Conservation (phyloP, 805 yeast genomes). For the Kazachstania bromeliacearum region DNA sequence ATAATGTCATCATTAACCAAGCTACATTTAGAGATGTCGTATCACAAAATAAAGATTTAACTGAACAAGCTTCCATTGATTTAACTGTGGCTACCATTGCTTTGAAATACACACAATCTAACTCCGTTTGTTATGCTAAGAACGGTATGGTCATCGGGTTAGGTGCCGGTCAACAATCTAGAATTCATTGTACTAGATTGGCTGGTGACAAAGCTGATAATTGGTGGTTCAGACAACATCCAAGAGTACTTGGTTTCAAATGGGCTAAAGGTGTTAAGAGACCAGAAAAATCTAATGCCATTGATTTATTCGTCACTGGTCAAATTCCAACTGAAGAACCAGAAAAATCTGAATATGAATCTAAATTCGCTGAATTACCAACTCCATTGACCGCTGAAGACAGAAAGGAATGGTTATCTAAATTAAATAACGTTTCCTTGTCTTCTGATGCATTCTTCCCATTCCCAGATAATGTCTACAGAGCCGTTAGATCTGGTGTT, state of each 20-base stretch:
- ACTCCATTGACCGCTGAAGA: constrained; percentile 72
- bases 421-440: constrained; percentile 76
- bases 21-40: constrained; percentile 86
- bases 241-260: constrained; percentile 80
- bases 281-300: constrained; percentile 97
- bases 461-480: constrained; percentile 96
- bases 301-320: constrained; percentile 82
- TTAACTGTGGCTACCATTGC: constrained; percentile 95
- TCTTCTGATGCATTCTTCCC: constrained; percentile 99
- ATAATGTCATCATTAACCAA: constrained; percentile 88
- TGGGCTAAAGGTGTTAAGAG: constrained; percentile 98
- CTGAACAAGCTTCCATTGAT: constrained; percentile 88
- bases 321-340: constrained; percentile 90
- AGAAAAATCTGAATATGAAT: constrained; percentile 83
- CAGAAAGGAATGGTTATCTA: constrained; percentile 74
- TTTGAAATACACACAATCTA: constrained; percentile 95
- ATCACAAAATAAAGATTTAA: constrained; percentile 71
- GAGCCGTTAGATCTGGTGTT: constrained; percentile 95
- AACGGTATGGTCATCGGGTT: constrained; percentile 98
- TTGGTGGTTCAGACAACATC: constrained; percentile 99
- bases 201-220: constrained; percentile 99
- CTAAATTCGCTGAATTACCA: constrained; percentile 79
- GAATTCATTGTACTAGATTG: constrained; percentile 96
- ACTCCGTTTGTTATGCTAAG: constrained; percentile 96
- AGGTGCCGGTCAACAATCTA: constrained; percentile 98